These are phyloP conservation scores for Lactarius hengduanensis DNA, from an alignment of 768 basidiomycete species.

Conservation along the genomic window DNA sequence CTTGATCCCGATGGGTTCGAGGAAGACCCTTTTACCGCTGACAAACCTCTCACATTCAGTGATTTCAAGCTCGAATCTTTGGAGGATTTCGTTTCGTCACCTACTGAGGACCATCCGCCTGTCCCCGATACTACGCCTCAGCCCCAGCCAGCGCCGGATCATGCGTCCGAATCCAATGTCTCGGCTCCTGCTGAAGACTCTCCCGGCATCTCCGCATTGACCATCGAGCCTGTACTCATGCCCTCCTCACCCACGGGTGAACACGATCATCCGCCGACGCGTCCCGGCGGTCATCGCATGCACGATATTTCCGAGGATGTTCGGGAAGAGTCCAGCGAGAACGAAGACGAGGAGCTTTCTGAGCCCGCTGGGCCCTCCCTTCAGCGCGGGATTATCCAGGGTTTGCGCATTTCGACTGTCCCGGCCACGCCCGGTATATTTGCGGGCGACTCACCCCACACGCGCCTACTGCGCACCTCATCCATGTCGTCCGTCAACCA, in stretches of 20 bases:
- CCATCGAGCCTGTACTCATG: constrained; percentile 57
- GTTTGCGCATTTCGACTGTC: constrained; percentile 53
- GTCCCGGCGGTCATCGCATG: constrained; percentile 40
- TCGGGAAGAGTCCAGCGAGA: constrained; percentile 18
- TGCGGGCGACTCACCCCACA: constrained; percentile 14
- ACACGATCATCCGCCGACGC: constrained; percentile 34
- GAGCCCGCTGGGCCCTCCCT: background rate
- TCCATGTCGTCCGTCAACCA: constrained; percentile 31
- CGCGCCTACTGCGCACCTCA: constrained; percentile 29
- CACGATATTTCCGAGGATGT: constrained; percentile 33
- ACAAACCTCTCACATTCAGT: constrained; percentile 15
- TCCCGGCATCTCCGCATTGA: constrained; percentile 23
- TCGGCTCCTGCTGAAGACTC: constrained; percentile 4
- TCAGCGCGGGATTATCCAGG: constrained; percentile 42
- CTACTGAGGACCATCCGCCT: background rate
- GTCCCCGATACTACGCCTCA: background rate
- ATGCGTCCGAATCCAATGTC: constrained; percentile 11
- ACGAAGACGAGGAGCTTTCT: background rate
- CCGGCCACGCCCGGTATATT: constrained; percentile 35
- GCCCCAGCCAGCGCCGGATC: constrained; percentile 11
- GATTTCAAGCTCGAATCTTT: constrained; percentile 11
- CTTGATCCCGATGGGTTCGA: constrained; percentile 59
- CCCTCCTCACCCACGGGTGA: constrained; percentile 32
- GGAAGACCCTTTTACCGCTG: constrained; percentile 23
- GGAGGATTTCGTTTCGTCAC: constrained; percentile 8